Base-by-base conservation (phyloP, 2,329 filamentous ascomycete genomes). In the Scorias spongiosa region DNA sequence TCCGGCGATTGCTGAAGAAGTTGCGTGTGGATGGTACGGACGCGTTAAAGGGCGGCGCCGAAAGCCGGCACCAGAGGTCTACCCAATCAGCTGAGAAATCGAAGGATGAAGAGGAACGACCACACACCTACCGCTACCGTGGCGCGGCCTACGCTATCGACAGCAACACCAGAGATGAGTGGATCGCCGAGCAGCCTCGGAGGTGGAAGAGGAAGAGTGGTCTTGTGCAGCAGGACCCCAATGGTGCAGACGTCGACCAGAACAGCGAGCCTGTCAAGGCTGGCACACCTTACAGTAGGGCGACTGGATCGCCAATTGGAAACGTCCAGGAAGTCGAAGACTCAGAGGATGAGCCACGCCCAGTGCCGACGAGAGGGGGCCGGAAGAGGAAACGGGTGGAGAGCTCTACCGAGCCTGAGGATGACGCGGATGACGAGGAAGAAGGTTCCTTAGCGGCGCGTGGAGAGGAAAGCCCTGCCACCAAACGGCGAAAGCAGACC, bases 51-150 rank as follows among this genome's bases (percentile, higher is more conserved):
- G 32, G 32, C 32, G 32, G 32, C 32, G 32, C 32, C 12, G 32
- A 36, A 15, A 15, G 5, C 15, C 3, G 32, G 5, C 32, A 5
- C 15, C 11, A 12, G 11, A 3, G 32, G 9, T 12, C 12, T 15
- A 36, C 32, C 32, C 32, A 15, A 5, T 12, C 12, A 5, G 32
- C 9, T 5, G 15, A 15, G 12, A 15, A 36, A 36, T 9, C 15
- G 4, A 12, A 36, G 32, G 32, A 36, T 5, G 32, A 12, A 12
- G 12, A 12, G 5, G 32, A 36, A 36, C 17, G 29, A 17, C 28
- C 39, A n/a, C 20, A 38, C 15, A 46, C 45, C 15, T 47, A 47
- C 41, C 43, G 44, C 34, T 47, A 45, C 32, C 42, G 43, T 20
- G 42, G 45, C 20, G 45, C 45, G 2, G 40, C 38, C 14, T 47